Percentiles rank a stretch among this genome's conserved stretches.
Evolutionary conservation across 768 basidiomycete genomes (phyloP).

Genomic region (Mycena maculata): DNA sequence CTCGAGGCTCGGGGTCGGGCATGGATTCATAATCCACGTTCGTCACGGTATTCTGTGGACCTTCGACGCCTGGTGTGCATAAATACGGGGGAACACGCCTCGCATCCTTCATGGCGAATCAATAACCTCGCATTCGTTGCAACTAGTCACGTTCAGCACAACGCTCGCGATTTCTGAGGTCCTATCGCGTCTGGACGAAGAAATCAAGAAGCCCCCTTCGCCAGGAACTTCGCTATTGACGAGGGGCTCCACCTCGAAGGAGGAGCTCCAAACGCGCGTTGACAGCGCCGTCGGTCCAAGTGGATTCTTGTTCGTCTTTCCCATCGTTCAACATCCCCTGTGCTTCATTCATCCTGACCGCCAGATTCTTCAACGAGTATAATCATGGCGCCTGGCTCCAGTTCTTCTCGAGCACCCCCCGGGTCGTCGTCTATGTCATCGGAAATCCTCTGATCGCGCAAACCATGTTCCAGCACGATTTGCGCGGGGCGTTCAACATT

Average conservation of each 20-base stretch:
- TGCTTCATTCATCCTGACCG: neutral
- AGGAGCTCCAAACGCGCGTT: constrained; percentile 52
- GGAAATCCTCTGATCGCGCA: constrained; percentile 66
- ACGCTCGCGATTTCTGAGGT: constrained; percentile 53
- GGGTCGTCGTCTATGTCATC: constrained; percentile 56
- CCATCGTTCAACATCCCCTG: no score
- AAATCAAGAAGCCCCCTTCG: constrained; percentile 54
- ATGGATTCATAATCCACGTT: no score
- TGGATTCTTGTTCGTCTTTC: constrained; percentile 60
- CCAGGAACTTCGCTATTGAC: constrained; percentile 40
- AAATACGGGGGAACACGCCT: no score
- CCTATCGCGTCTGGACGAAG: constrained; percentile 55
- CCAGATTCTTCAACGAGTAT: constrained; percentile 56
- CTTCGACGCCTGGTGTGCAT: no score
- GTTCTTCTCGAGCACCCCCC: constrained; percentile 43
- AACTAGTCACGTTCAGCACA: constrained; percentile 58
- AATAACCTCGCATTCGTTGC: constrained; percentile 49
- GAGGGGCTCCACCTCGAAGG: constrained; percentile 42
- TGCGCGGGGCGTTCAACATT: constrained; percentile 54
- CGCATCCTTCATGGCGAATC: constrained; percentile 38
- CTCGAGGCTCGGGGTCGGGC: neutral
- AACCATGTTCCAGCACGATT: constrained; percentile 54
- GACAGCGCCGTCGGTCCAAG: constrained; percentile 44
- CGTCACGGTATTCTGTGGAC: no score
- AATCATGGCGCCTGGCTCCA: constrained; percentile 52